Percentiles rank a stretch among this genome's conserved stretches.
phyloP scores from a whole-genome alignment of 768 basidiomycete species.

The Tylopilus sp. region DNA sequence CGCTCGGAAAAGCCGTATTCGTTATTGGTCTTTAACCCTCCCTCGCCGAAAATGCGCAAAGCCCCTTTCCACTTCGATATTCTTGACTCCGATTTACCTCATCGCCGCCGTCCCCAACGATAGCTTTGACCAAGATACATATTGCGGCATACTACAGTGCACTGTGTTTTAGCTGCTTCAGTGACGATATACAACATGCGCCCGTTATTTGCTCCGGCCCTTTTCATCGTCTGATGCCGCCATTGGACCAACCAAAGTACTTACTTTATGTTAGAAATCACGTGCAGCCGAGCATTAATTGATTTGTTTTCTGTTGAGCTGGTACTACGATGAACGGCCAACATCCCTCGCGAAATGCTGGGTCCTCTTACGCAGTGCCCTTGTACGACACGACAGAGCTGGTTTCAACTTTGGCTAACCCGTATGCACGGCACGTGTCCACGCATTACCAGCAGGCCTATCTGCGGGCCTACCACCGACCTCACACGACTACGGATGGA shows the following conservation, averaged over 20 bases:
- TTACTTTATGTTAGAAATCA: slow-evolving; percentile 11
- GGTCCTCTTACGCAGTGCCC: slow-evolving; percentile 13
- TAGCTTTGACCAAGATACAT: slow-evolving; percentile 26
- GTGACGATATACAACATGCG: slow-evolving; percentile 25
- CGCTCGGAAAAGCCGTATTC: slow-evolving; percentile 17
- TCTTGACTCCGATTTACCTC: slow-evolving; percentile 28
- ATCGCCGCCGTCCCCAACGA: slow-evolving; percentile 13
- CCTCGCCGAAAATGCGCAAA: slow-evolving; percentile 23
- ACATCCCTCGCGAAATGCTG: not conserved
- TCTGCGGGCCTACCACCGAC: slow-evolving; percentile 29
- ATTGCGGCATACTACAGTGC: slow-evolving; percentile 31
- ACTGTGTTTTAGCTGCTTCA: slow-evolving; percentile 27
- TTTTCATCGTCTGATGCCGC: slow-evolving; percentile 4
- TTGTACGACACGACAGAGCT: slow-evolving; percentile 24
- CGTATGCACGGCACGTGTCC: slow-evolving; percentile 32
- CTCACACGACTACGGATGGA: slow-evolving; percentile 31
- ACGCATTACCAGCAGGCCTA: slow-evolving; percentile 59
- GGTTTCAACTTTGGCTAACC: slow-evolving; percentile 27
- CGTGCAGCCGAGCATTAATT: slow-evolving; percentile 10
- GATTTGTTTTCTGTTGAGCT: not conserved
- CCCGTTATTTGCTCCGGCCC: slow-evolving; percentile 12
- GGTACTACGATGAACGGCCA: slow-evolving; percentile 14
- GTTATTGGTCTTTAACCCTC: slow-evolving; percentile 22
- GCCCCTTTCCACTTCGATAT: slow-evolving; percentile 19
- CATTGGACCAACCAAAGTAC: not conserved